Base-by-base conservation (phyloP, 768 basidiomycete species). In the Sutorius australiensis region DNA sequence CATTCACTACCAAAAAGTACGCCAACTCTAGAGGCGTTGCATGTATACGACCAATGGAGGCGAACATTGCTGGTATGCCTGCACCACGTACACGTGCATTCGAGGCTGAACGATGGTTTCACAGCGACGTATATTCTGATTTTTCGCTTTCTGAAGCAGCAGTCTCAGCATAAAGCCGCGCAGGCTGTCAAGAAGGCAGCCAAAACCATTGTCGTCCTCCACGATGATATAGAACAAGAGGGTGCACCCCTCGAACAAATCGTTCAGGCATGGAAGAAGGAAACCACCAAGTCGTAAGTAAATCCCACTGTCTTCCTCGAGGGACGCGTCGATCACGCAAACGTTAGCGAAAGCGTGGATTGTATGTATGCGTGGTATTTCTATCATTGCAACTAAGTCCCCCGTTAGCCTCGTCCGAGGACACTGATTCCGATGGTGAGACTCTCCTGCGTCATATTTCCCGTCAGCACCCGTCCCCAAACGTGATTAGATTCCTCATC, bases 81-180 rank as follows among this genome's bases (percentile, higher is more conserved):
- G 38, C 10, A 12, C 32, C 11, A 10, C 6, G 10, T 41, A 50
- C 48, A 49, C 36, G 50, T 39, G 59, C 48, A 46, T 36, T 46
- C 36, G 10, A 16, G 11, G 37, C 60, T 57, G 46, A 65, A n/a
- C 49, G 33, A 9, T 24, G 13, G 4, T 21, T 42, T 16, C 34
- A 31, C 63, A 92, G 91, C 77, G 21, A 85, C 87, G 5, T 94
- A 92, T 74, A 78, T 81, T 59, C 71, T 91, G 46, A 83, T 94
- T 53, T 79, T 91, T 63, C 73, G 81, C 9, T 94, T 93, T 71
- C 75, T 94, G 34, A 74, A 68, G 53, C 79, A 82, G 62, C 81
- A 78, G 43, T 77, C 80, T 0, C 86, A 92, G 67, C 64, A 66
- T 30, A 89, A 89, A 61, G 87, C 82, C 8, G 91, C 91, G 9